Conservation (phyloP, 108 stramenopile genomes). For the Pseudonitzschia multiseries region DNA sequence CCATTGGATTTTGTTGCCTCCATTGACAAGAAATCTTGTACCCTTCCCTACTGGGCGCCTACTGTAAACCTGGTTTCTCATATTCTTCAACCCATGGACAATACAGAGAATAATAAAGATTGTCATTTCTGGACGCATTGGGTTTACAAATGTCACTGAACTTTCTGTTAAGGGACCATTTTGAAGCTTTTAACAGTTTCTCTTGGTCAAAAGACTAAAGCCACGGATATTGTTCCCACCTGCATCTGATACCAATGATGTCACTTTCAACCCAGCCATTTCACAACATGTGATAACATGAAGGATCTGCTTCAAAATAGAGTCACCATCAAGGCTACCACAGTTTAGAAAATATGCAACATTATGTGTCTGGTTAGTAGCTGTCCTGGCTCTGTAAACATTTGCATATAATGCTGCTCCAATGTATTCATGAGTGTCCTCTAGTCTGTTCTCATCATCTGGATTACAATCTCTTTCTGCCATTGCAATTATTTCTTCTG, state of each 20-base stretch:
- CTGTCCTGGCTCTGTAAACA: background rate
- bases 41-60: background rate
- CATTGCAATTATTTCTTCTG: background rate
- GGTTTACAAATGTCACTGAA: background rate
- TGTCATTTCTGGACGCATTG: background rate
- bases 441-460: background rate
- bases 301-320: background rate
- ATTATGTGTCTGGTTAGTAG: background rate
- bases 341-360: background rate
- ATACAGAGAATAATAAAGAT: background rate
- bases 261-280: background rate
- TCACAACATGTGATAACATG: conserved; percentile 5
- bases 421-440: background rate
- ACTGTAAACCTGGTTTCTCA: background rate
- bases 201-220: background rate
- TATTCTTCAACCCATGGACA: background rate
- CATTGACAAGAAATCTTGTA: background rate
- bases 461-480: background rate
- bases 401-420: background rate
- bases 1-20: background rate
- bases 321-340: background rate
- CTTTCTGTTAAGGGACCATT: background rate
- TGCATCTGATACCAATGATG: background rate
- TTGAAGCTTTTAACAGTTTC: background rate
- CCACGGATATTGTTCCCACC: background rate